Conservation (phyloP, 1,284 basidiomycete species). For the Puccinia novopanici region DNA sequence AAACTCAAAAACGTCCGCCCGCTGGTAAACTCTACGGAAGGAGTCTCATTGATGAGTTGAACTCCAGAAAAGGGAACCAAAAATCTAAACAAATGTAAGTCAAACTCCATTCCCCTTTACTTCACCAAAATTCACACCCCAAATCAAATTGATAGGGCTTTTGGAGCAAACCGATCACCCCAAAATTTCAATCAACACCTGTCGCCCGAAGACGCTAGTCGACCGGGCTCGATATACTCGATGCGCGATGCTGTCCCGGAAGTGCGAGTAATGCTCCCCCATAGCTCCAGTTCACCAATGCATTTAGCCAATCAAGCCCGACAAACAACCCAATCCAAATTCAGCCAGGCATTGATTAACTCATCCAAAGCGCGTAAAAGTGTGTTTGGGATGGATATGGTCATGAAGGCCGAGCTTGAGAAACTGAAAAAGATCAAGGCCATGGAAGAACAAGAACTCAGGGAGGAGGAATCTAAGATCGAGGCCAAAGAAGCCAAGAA, state of each 20-base stretch:
- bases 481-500: slow-evolving; percentile 44
- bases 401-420: slow-evolving; percentile 45
- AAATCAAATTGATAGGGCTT: slow-evolving; percentile 17
- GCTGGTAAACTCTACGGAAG: slow-evolving; percentile 45
- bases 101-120: neutral
- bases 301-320: slow-evolving; percentile 42
- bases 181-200: slow-evolving; percentile 41
- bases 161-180: slow-evolving; percentile 20
- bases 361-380: slow-evolving; percentile 45
- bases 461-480: slow-evolving; percentile 35
- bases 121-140: too few species aligned
- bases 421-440: slow-evolving; percentile 49
- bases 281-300: slow-evolving; percentile 30
- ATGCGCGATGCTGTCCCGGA: slow-evolving; percentile 8
- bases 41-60: slow-evolving; percentile 50
- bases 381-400: slow-evolving; percentile 48
- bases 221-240: slow-evolving; percentile 45
- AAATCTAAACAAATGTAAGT: slow-evolving; percentile 40
- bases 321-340: slow-evolving; percentile 19
- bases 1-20: slow-evolving; percentile 14
- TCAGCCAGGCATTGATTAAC: slow-evolving; percentile 33
- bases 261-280: neutral
- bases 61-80: slow-evolving; percentile 42
- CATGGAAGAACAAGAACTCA: slow-evolving; percentile 36
- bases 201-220: slow-evolving; percentile 32